Percentiles rank a stretch among this genome's conserved stretches.
These are phyloP conservation scores for Colletotrichum chlorophyti DNA, from an alignment of 2,329 filamentous ascomycete genomes.

Conservation along the genomic window DNA sequence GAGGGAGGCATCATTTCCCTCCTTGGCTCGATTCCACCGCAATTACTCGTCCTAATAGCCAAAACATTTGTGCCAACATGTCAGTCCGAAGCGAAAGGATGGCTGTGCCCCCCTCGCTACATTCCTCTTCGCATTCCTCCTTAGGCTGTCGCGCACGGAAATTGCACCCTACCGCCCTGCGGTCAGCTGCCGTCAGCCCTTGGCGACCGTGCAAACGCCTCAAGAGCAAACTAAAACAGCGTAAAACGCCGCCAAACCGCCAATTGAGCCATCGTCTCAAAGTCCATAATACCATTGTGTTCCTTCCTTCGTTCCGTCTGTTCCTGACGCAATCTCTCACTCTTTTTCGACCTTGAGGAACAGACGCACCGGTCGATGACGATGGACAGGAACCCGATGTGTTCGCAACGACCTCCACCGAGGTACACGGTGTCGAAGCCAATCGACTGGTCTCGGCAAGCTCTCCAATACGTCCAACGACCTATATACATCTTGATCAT, in stretches of 20 bases:
- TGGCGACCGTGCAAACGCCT: conserved; percentile 21
- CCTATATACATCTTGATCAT: conserved; percentile 21
- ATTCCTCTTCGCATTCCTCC: conserved; percentile 17
- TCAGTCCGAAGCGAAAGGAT: conserved; percentile 14
- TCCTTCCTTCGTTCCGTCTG: conserved; percentile 1
- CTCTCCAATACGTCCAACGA: conserved; percentile 15
- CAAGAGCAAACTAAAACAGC: conserved; percentile 22
- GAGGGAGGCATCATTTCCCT: neutral
- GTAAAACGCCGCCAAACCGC: conserved; percentile 2
- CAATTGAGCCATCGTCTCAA: conserved; percentile 1
- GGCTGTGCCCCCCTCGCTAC: conserved; percentile 13
- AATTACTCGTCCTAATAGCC: neutral
- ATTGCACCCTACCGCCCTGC: conserved; percentile 25
- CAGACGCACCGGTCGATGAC: neutral
- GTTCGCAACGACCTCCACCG: conserved; percentile 2
- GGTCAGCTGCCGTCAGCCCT: conserved; percentile 27
- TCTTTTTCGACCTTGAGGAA: neutral
- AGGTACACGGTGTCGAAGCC: conserved; percentile 19
- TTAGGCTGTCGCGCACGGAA: conserved; percentile 7
- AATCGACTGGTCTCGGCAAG: conserved; percentile 15
- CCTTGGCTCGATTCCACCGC: neutral
- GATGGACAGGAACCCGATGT: conserved; percentile 18
- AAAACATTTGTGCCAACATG: conserved; percentile 7
- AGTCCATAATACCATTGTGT: conserved; percentile 26
- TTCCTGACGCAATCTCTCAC: neutral